Base-by-base conservation (phyloP, 2,329 filamentous ascomycete species). In the Cordyceps farinosa region DNA sequence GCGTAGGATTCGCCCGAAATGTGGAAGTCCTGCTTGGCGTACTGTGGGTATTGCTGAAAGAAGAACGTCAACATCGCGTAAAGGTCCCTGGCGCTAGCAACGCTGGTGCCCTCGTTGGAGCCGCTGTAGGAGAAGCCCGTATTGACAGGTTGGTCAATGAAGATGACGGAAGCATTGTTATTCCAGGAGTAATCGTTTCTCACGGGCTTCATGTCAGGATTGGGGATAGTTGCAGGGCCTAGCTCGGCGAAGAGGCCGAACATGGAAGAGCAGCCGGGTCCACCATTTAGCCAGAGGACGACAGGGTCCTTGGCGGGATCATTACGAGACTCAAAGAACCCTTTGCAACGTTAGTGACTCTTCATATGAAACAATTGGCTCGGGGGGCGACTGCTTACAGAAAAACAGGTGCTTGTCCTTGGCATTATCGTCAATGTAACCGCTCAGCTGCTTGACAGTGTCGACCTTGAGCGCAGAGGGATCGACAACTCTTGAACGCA, bases 311-410 rank as follows among this genome's bases (percentile, higher is more conserved):
- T 98, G 85, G 93, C 87, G 69, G 95, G 95, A 77, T 99, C 92
- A 73, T 97, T 97, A 72, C 95, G 90, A 60, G 95, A 98, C 80
- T 99, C 95, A 71, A 99, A 99, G 87, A 99, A 99, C 95, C 92
- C 63, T 65, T 10, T 10, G 9, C 2, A 42, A 22, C 30, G 38
- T 52, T 17, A 58, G 57, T 29, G 2, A 29, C 7, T 29, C n/a
- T 4, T 40, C 1, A 51, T 51, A 13, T 22, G 38, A 22, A 9
- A 17, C 22, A 9, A 15, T 10, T n/a, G 1, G 13, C 17, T 36
- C 11, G 29, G 45, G 22, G 38, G 34, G 11, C 32, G 5, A 52
- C 3, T n/a, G 30, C 62, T 8, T 61, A 64, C 63, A 99, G 81
- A 98, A 99, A 77, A 99, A 99, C 65, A 99, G 81, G 78, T 99